phyloP scores from a whole-genome alignment of 2,329 filamentous ascomycete species.

The Ceratocystis lukuohia region DNA sequence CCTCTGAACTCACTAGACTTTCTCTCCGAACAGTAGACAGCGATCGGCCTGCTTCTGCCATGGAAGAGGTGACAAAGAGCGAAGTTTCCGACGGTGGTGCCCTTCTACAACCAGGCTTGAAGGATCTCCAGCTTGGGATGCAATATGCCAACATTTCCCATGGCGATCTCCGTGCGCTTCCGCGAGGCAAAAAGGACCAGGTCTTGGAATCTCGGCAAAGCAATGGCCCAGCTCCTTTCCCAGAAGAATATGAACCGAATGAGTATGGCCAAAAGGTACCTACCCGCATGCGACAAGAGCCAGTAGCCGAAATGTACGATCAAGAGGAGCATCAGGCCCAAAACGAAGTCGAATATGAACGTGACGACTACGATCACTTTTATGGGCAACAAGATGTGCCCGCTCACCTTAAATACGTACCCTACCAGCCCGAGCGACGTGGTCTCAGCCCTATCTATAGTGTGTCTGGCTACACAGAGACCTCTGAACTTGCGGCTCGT shows the following conservation, averaged over 20 bases:
- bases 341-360: constrained; percentile 14
- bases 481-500: constrained; percentile 34
- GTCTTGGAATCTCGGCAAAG: constrained; percentile 20
- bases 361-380: constrained; percentile 29
- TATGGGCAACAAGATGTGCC: constrained; percentile 50
- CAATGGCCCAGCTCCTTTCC: constrained; percentile 25
- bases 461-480: constrained; percentile 72
- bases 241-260: constrained; percentile 37
- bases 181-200: constrained; percentile 29
- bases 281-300: constrained; percentile 19
- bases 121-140: constrained; percentile 37
- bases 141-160: constrained; percentile 53
- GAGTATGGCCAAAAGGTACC: constrained; percentile 33
- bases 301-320: constrained; percentile 31
- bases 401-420: constrained; percentile 50
- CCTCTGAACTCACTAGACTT: constrained; percentile 75
- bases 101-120: not conserved
- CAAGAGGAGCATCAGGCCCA: constrained; percentile 28
- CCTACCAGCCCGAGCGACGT: constrained; percentile 54
- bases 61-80: constrained; percentile 46
- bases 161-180: constrained; percentile 43
- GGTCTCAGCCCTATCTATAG: constrained; percentile 83
- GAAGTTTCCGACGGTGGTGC: constrained; percentile 48
- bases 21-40: constrained; percentile 76
- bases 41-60: constrained; percentile 56